Base-by-base conservation (phyloP, 768 basidiomycete genomes). In the Psilocybe cyanescens region DNA sequence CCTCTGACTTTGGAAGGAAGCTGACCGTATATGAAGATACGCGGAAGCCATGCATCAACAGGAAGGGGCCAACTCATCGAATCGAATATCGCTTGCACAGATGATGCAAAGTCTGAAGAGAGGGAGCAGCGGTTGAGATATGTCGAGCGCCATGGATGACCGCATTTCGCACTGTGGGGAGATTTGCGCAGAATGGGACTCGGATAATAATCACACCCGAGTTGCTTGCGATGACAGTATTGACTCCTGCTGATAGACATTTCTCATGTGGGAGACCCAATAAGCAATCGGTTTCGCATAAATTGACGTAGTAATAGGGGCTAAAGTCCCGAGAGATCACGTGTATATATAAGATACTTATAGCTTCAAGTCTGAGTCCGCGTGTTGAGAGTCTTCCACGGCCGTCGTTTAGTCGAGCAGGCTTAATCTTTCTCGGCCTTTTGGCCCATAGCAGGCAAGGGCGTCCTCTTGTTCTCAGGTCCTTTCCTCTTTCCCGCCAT, bases 41-140 rank as follows among this genome's bases (percentile, higher is more conserved):
- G 84, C 92, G 12, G 91, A 93, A 75, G 86, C 90, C 11, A 90
- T 92, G 82, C 92, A 93, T 68, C 81, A 85, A 64, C 89, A 87
- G 50, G 83, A 87, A 69, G 89, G 91, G 63, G 87, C 89, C 19
- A 81, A 84, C 69, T 87, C 88, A 4, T 85, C 85, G 4, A 83
- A 87, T 66, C 81, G 89, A 17, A 80, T 86, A 58, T 89, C 88
- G 31, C 72, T 82, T 49, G 76, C 78, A 17, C 76, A 77, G 55
- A 79, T 81, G 77, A 70, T 79, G 70, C 62, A 66, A 52, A 78
- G 71, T 61, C 62, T 79, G 62, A 79, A 78, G 64, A 71, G 79
- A 51, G 78, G 79, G 46, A 80, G 77, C 37, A 55, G 65, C 55
- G 52, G 55, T 56, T 66, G 60, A 54, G 24, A 48, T 17, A 29